These are phyloP conservation scores for Colletotrichum aenigma DNA, from an alignment of 2,329 filamentous ascomycete species.

Conservation along the genomic window DNA sequence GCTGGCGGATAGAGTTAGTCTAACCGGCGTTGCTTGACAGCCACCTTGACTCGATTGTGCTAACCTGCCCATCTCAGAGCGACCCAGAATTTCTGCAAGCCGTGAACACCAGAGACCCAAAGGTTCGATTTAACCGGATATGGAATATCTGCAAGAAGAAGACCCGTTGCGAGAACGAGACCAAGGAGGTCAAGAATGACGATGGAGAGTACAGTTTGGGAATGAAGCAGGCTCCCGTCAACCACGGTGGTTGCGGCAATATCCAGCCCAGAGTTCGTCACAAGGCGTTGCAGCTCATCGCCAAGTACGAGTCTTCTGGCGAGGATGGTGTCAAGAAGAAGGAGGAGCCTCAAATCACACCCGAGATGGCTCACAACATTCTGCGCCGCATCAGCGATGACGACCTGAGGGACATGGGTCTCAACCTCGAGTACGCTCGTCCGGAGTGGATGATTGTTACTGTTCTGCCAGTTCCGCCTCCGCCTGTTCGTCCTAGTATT, in stretches of 20 bases:
- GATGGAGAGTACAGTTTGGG: slow-evolving; percentile 66
- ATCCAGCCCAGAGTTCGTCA: slow-evolving; percentile 86
- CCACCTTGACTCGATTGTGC: slow-evolving; percentile 59
- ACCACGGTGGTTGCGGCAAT: slow-evolving; percentile 94
- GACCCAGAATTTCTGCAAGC: slow-evolving; percentile 85
- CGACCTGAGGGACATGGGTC: slow-evolving; percentile 84
- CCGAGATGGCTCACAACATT: slow-evolving; percentile 83
- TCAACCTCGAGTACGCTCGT: slow-evolving; percentile 93
- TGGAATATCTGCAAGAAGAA: slow-evolving; percentile 93
- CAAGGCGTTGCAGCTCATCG: slow-evolving; percentile 82
- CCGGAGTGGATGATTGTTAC: slow-evolving; percentile 99
- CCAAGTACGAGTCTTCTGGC: slow-evolving; percentile 74
- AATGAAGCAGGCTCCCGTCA: slow-evolving; percentile 61
- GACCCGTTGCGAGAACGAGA: slow-evolving; percentile 80
- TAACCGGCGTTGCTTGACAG: slow-evolving; percentile 57
- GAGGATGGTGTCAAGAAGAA: slow-evolving; percentile 75
- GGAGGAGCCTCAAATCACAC: slow-evolving; percentile 82
- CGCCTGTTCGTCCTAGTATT: slow-evolving; percentile 94
- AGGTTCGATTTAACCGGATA: slow-evolving; percentile 90
- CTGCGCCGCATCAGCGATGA: slow-evolving; percentile 83
- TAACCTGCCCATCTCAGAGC: slow-evolving; percentile 70
- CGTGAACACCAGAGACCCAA: slow-evolving; percentile 85
- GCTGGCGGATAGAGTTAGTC: slow-evolving; percentile 96
- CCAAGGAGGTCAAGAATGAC: slow-evolving; percentile 71
- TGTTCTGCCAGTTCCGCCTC: slow-evolving; percentile 92